These are phyloP conservation scores for Psidium guajava DNA, from an alignment of 345 rosid genomes.

Conservation along the genomic window DNA sequence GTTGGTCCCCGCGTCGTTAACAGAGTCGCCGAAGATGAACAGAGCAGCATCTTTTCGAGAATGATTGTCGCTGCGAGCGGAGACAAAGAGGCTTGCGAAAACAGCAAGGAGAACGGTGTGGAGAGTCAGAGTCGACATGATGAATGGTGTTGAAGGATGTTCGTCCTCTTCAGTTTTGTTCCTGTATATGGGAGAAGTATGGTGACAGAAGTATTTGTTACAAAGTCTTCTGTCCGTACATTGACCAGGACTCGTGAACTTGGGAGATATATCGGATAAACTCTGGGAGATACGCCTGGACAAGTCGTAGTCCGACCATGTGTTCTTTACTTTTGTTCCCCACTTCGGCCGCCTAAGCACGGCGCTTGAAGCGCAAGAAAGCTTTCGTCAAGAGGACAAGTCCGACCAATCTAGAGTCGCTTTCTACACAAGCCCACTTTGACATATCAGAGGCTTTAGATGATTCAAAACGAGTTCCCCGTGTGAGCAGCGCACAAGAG, in stretches of 20 bases:
- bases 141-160: background rate
- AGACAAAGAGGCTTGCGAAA: background rate
- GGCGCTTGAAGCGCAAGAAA: background rate
- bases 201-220: background rate
- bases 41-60: background rate
- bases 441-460: too few relatives aligned
- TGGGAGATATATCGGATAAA: background rate
- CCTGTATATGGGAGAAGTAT: background rate
- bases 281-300: background rate
- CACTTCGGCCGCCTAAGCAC: background rate
- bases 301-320: background rate
- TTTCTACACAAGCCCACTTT: background rate
- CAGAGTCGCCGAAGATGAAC: slow-evolving; percentile 28
- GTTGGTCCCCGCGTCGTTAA: slow-evolving; percentile 22
- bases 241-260: background rate
- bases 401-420: background rate
- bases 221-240: background rate
- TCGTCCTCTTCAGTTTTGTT: background rate
- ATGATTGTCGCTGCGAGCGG: background rate
- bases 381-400: background rate
- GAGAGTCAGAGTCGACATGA: background rate
- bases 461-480: too few relatives aligned
- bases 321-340: background rate
- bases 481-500: too few relatives aligned
- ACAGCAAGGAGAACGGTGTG: background rate